Base-by-base conservation (phyloP, 2,329 filamentous ascomycete species). In the Monosporascus sp. region DNA sequence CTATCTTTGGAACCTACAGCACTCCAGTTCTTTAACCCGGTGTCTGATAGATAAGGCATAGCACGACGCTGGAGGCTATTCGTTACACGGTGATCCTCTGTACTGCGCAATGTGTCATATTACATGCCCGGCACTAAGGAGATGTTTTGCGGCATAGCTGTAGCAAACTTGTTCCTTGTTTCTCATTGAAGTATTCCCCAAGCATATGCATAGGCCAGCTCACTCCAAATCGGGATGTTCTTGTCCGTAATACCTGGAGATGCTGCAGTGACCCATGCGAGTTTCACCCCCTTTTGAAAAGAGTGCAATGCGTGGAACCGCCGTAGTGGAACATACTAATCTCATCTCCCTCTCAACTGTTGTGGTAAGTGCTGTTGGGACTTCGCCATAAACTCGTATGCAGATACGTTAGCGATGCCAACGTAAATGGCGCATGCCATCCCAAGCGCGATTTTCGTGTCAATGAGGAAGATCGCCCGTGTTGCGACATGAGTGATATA, bases 341-440 rank as follows among this genome's bases (percentile, higher is more conserved):
- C 43, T 58, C 52, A 2, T 56, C 51, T 9, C 57, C 55, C 24
- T 56, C 17, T 44, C 50, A 2, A 55, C 48, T 14, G 51, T n/a
- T 37, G 37, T 7, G 28, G 17, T 18, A 37, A 47, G 38, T 26
- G n/a, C 37, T 44, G 40, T 28, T 41, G 43, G 17, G 53, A 55
- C 17, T 77, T 77, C 11, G 87, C 82, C 0, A 79, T 84, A 38
- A 88, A 82, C 48, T 89, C 85, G 60, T 85, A 89, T 0, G 84
- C 83, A 47, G 81, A 85, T 14, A 89, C 86, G 67, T 91, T 87
- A 24, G 82, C 83, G 87, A 90, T 90, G 0, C 87, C 87, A 2
- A 91, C 78, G 1, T 79, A 82, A 17, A 90, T 71, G 58, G 89
- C 85, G 0, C 76, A 82, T 73, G 90, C 78, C 28, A 89, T 68